Base-by-base conservation (phyloP, 1,139 yeast species). In the Petasospora rhodanensis region DNA sequence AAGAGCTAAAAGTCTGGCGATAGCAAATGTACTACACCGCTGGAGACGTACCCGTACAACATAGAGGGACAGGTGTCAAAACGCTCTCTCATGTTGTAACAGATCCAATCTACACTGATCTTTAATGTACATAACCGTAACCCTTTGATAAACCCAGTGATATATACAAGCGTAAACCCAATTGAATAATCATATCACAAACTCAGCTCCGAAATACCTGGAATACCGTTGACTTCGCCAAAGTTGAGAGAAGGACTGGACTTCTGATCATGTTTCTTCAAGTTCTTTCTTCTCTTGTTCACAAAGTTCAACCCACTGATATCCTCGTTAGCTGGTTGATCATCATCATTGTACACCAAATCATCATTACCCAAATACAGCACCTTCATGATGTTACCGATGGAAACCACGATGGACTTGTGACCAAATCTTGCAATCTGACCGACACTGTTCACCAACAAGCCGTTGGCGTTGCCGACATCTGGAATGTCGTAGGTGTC, bases 381-480 rank as follows among this genome's bases (percentile, higher is more conserved):
- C 23, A 85, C 72, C 50, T 80, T 79, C 66, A 84, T 70, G 11
- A 74, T 58, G 45, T 79, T 79, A 20, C 91, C 93, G 53, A 82
- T 79, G 24, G 78, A 76, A 20, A 81, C 78, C 18, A 83, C 78
- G 15, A 83, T 76, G 0, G 93, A 72, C 51, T 85, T 84, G 52
- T 76, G 83, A 2, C 95, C 95, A 54, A 79, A 83, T 51, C 76
- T 77, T 26, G 68, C 68, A 28, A 71, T 67, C 1, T 76, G 76
- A 0, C 79, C 78, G 22, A 67, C 60, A 40, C 61, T 69, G 52
- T 64, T 72, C 39, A 67, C 73, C 43, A 65, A 58, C 41, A 66
- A 61, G 3, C 69, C 70, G 6, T 61, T 57, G 3, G 44, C 26
- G 31, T 62, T 61, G 5, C 59, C 52, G 7, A 62, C 60, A 27